Base-by-base conservation (phyloP, 208 protist genomes). In the Leishmania martiniquensis region DNA sequence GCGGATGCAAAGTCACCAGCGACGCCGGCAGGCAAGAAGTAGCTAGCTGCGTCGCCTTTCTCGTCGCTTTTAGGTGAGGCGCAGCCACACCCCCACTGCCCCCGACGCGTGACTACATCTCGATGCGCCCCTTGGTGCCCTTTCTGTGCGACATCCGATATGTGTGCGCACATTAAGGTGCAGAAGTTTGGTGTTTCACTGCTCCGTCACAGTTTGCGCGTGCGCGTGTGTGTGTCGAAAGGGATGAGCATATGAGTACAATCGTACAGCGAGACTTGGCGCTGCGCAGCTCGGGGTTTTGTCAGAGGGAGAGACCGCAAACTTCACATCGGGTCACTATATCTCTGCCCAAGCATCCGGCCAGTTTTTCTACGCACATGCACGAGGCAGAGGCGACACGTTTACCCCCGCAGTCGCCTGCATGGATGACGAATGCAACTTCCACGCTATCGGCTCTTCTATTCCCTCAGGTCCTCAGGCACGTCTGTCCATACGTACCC, bases 21-120 rank as follows among this genome's bases (percentile, higher is more conserved):
- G 44, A 66, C 75, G 32, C 63, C 75, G 25, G 60, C 42, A 34
- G 68, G 71, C 60, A 89, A 88, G 70, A 84, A 88, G 77, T 79
- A 74, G 72, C 45, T 4, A 51, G n/a, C 37, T 49, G 63, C 25
- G 22, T 1, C 17, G n/a, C 34, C 39, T 29, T 42, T 68, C n/a
- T 68, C 9, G 63, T 32, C 55, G 0, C 3, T 60, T 29, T n/a
- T 15, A 22, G 42, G 63, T n/a, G 34, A 1, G 34, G 15, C 60
- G 34, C 12, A 44, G 60, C 34, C 60, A 39, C 10, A 17, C 10
- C 7, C 29, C 29, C n/a, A 22, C 17, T 37, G 3, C n/a, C 4
- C 37, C 57, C n/a, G n/a, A 37, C 57, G 57, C 52, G 5, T 2
- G 20, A 25, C 52, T 22, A 60, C 55, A n/a, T 44, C 32, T 66